Base-by-base conservation (phyloP, 108 stramenopile genomes). In the Conticribra guillardii region DNA sequence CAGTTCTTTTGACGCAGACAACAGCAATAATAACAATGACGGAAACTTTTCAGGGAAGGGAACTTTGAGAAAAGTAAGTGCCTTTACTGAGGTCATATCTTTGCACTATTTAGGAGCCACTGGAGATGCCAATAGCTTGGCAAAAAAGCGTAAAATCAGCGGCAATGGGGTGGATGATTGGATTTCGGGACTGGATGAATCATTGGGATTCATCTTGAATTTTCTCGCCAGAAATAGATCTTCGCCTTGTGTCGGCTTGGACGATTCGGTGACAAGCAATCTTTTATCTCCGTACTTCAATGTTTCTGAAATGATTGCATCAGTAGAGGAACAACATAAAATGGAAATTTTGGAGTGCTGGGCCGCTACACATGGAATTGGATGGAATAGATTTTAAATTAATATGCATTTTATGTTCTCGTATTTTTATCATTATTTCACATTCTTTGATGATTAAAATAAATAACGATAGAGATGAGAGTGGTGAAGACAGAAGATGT, bases 51-150 rank as follows among this genome's bases (percentile, higher is more conserved):
- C 37, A 41, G 58, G 34, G 33, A 60, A 60, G 34, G 8, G 22
- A 60, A 60, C 58, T n/a, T 33, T 60, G 33, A 60, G 31, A 60
- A 60, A 60, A 60, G 31, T 60, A 21, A 21, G 58, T 18, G 17
- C 33, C 8, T 9, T 41, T 41, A 11, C 37, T 11, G 8, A 9
- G 5, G 11, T 11, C 37, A 41, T 41, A 11, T 41, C 37, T 41
- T 9, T 41, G 37, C 5, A 41, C 5, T 9, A 9, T 5, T 41
- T 5, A 11, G 37, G 37, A 11, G 5, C 11, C 37, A 41, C 5
- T 9, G 11, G 11, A 9, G 37, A 41, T 11, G 37, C 37, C 37
- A 11, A 41, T 9, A 11, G 17, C 7, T 2, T 1, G 21, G 30
- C 34, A 33, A 33, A 60, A 4, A 33, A 60, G 16, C 0, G 2